Evolutionary conservation across 768 basidiomycete genomes (phyloP).

Genomic region (Amyloporia xantha): DNA sequence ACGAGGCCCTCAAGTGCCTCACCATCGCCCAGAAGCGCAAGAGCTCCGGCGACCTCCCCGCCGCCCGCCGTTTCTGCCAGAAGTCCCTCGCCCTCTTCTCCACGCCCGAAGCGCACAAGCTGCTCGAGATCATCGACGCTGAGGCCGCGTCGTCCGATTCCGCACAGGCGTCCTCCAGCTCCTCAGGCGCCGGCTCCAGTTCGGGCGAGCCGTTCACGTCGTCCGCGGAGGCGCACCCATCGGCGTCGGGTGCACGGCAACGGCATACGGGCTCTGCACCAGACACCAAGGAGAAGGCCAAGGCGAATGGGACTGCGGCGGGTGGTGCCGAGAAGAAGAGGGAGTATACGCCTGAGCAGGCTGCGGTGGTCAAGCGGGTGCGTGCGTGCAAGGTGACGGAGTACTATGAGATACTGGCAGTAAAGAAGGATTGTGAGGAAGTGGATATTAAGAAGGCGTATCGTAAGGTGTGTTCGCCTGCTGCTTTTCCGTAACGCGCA

Average conservation of each 20-base stretch:
- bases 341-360: slow-evolving; percentile 83
- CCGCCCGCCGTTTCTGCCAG: slow-evolving; percentile 83
- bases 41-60: slow-evolving; percentile 60
- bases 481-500: background rate
- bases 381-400: slow-evolving; percentile 79
- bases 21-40: slow-evolving; percentile 71
- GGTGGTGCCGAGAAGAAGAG: slow-evolving; percentile 53
- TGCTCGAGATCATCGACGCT: slow-evolving; percentile 62
- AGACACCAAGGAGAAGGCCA: slow-evolving; percentile 45
- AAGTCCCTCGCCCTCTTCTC: slow-evolving; percentile 82
- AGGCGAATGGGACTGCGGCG: slow-evolving; percentile 30
- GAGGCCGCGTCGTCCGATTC: slow-evolving; percentile 34
- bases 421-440: slow-evolving; percentile 79
- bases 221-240: slow-evolving; percentile 62
- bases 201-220: slow-evolving; percentile 39
- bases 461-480: slow-evolving; percentile 62
- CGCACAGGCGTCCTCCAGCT: slow-evolving; percentile 34
- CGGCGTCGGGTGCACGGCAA: slow-evolving; percentile 65
- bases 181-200: slow-evolving; percentile 26
- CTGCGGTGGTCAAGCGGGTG: slow-evolving; percentile 78
- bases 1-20: slow-evolving; percentile 82
- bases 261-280: slow-evolving; percentile 35
- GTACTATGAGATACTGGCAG: slow-evolving; percentile 86
- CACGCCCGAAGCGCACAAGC: slow-evolving; percentile 64
- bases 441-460: slow-evolving; percentile 90